Conservation (phyloP, 2,329 filamentous ascomycete species). For the Incumbomyces lentus region DNA sequence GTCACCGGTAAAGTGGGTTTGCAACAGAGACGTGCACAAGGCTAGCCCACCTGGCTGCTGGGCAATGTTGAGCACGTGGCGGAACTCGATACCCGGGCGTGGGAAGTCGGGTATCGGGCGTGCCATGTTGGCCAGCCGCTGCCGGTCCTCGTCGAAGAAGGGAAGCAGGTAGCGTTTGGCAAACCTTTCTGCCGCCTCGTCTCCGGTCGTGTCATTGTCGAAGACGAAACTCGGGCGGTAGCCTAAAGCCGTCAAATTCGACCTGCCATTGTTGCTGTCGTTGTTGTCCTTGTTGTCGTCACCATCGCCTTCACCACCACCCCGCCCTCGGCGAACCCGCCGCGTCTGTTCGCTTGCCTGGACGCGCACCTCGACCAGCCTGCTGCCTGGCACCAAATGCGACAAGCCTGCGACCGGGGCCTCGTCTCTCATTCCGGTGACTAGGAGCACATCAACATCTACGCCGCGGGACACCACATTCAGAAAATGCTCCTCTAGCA, state of each 20-base stretch:
- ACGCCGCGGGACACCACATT: conserved; percentile 31
- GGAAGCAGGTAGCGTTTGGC: conserved; percentile 34
- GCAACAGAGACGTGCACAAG: conserved; percentile 43
- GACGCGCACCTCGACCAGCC: conserved; percentile 46
- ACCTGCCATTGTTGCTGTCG: conserved; percentile 16
- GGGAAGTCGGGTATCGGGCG: conserved; percentile 42
- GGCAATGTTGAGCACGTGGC: conserved; percentile 47
- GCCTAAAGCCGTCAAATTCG: conserved; percentile 20
- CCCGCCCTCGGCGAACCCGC: conserved; percentile 26
- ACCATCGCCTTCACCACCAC: conserved; percentile 8
- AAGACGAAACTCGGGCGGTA: conserved; percentile 41
- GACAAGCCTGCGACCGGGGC: conserved; percentile 45
- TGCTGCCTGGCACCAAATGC: conserved; percentile 44
- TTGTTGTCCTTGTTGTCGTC: conserved; percentile 17
- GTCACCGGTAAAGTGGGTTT: conserved; percentile 35
- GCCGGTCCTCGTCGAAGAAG: conserved; percentile 38
- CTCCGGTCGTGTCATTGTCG: conserved; percentile 39
- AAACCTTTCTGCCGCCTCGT: conserved; percentile 32
- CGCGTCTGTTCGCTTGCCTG: conserved; percentile 31
- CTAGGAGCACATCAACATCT: conserved; percentile 46
- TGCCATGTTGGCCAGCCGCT: conserved; percentile 43
- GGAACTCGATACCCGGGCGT: conserved; percentile 42
- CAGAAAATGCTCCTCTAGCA: conserved; percentile 45
- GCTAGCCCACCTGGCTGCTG: conserved; percentile 42
- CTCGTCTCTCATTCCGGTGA: conserved; percentile 55